Base-by-base conservation (phyloP, 305 asterid genomes). In the Galium porrigens region DNA sequence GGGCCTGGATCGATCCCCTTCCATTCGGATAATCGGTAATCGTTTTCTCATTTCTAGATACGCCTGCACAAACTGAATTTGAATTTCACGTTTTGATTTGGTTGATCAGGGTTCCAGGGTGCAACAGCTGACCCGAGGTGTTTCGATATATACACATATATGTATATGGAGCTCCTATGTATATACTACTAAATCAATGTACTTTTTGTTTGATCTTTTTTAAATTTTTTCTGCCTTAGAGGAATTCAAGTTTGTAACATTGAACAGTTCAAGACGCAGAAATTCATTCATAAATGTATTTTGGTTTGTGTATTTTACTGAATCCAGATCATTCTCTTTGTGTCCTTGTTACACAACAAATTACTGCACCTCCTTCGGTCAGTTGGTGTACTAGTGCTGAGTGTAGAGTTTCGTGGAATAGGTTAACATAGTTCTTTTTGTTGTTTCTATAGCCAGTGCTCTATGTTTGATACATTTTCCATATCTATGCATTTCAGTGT, bases 331-430 rank as follows among this genome's bases (percentile, higher is more conserved):
- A 39, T 10, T 22, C 11, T 61, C 22, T 14, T 25, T 27, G 27
- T 29, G 55, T 51, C 5, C 5, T 10, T 22, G 20, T 25, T 68
- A 70, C 73, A 60, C 76, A 72, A 46, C 76, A 61, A 70, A 73
- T 63, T 65, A 66, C 74, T 63, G 49, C 64, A 65, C 70, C 20
- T 65, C 54, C 61, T 68, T 67, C 58, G 69, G 15, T 11, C 48
- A 41, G 48, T 41, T 41, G 48, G 55, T 59, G 55, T n/a, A 25
- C 36, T 25, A 42, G 70, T 76, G 60, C 72, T 10, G 79, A 55
- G 74, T 67, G 78, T 75, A 61, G 55, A 61, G 66, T 61, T 18
- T 18, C 9, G 49, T 8, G 3, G 49, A 59, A 59, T 36, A 34
- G 37, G 60, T 55, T 30, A 14, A 17, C 17, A 2, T 30, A 57